Conservation (phyloP, 371 early-diverging fungal species). For the Homolaphlyctis polyrhiza region DNA sequence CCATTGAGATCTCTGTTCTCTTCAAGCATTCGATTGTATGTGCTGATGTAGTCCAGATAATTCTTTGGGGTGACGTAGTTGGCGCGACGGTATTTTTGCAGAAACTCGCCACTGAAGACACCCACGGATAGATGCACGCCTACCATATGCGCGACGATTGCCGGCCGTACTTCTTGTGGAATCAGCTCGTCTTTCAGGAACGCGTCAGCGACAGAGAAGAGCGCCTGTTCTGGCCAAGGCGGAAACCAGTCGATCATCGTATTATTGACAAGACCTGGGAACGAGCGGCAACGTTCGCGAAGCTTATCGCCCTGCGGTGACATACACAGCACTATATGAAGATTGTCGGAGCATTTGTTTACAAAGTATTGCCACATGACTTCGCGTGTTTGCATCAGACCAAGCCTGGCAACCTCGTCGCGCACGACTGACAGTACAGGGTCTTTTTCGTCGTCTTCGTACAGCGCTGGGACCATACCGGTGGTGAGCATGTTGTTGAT, state of each 20-base stretch:
- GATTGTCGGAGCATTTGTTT: constrained; percentile 48
- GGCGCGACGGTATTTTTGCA: constrained; percentile 49
- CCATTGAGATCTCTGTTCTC: constrained; percentile 51
- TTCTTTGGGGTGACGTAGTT: constrained; percentile 59
- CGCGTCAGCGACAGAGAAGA: constrained; percentile 52
- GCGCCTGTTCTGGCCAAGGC: constrained; percentile 59
- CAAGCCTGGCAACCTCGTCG: constrained; percentile 45
- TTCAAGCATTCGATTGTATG: constrained; percentile 45
- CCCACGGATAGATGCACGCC: constrained; percentile 48
- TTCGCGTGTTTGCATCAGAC: constrained; percentile 42
- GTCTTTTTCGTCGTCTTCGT: constrained; percentile 57
- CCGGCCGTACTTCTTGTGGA: constrained; percentile 32
- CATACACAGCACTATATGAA: constrained; percentile 56
- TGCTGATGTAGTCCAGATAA: constrained; percentile 55
- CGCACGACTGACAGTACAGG: constrained; percentile 36
- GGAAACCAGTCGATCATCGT: constrained; percentile 61
- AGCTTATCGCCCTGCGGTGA: constrained; percentile 58
- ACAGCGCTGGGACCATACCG: constrained; percentile 54
- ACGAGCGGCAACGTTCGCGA: constrained; percentile 51
- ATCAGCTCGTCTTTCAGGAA: constrained; percentile 42
- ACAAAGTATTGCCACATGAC: constrained; percentile 54
- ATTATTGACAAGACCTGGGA: constrained; percentile 57
- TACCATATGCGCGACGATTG: constrained; percentile 54
- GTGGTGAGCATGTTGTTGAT: constrained; percentile 60
- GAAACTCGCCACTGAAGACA: constrained; percentile 35